phyloP scores from a whole-genome alignment of 495 filamentous ascomycete genomes.

The Talaromyces adpressus region DNA sequence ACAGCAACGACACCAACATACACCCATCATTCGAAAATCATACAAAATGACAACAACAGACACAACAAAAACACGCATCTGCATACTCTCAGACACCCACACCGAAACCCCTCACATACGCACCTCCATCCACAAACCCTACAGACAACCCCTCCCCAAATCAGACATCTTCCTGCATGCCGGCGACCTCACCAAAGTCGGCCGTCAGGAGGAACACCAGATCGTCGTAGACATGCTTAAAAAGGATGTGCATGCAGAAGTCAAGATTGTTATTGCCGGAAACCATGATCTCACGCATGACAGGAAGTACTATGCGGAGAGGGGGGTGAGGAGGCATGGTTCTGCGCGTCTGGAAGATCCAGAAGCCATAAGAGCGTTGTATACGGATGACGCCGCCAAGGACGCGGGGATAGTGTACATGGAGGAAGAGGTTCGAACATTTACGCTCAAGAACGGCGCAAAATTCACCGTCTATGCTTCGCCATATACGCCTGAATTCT shows the following conservation, averaged over 20 bases:
- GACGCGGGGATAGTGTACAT: slow-evolving; percentile 53
- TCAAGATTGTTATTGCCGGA: slow-evolving; percentile 75
- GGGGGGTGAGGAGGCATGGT: slow-evolving; percentile 27
- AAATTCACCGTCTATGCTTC: slow-evolving; percentile 60
- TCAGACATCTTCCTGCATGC: slow-evolving; percentile 65
- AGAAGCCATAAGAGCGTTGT: slow-evolving; percentile 32
- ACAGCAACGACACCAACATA: not conserved
- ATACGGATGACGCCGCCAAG: slow-evolving; percentile 40
- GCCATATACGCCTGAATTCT: slow-evolving; percentile 57
- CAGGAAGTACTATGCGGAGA: slow-evolving; percentile 34
- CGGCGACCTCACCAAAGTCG: slow-evolving; percentile 64
- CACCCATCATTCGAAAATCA: not conserved
- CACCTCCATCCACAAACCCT: slow-evolving; percentile 21
- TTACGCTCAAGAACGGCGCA: slow-evolving; percentile 52
- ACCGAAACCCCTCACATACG: slow-evolving; percentile 26
- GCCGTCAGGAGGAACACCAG: slow-evolving; percentile 47
- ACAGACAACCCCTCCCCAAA: slow-evolving; percentile 42
- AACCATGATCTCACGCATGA: slow-evolving; percentile 78
- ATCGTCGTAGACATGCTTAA: slow-evolving; percentile 46
- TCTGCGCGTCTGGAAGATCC: slow-evolving; percentile 19
- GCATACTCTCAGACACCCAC: slow-evolving; percentile 62
- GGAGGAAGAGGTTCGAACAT: slow-evolving; percentile 55
- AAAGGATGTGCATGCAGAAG: slow-evolving; percentile 46
- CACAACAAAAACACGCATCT: slow-evolving; percentile 39
- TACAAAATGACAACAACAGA: slow-evolving; percentile 11